Evolutionary conservation across 1,139 yeast species (phyloP).

Genomic region (Lodderomyces beijingensis): DNA sequence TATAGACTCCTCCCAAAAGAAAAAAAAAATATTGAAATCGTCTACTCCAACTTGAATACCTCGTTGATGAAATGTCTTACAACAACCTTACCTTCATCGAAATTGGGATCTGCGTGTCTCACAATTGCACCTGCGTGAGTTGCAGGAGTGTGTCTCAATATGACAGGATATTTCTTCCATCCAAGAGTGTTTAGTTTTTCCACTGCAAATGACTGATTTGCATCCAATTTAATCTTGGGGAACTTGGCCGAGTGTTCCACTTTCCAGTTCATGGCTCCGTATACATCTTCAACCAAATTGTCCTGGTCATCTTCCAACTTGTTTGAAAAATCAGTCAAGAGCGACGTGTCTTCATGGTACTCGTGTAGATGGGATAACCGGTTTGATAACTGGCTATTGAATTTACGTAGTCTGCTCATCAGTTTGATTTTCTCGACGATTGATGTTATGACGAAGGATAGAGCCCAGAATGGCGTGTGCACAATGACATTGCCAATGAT

Average conservation of each 20-base stretch:
- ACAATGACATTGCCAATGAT: conserved; percentile 39
- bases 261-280: conserved; percentile 50
- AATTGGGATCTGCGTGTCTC: conserved; percentile 48
- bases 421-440: conserved; percentile 38
- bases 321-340: conserved; percentile 14
- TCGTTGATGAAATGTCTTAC: conserved; percentile 59
- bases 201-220: conserved; percentile 50
- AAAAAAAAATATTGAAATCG: no score
- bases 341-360: conserved; percentile 10
- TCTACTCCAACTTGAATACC: conserved; percentile 18
- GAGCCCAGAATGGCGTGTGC: conserved; percentile 51
- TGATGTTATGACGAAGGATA: conserved; percentile 45
- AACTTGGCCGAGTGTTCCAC: conserved; percentile 24
- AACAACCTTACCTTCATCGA: conserved; percentile 65
- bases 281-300: conserved; percentile 55
- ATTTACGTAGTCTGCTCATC: conserved; percentile 26
- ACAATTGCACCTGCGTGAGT: conserved; percentile 83
- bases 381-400: conserved; percentile 23
- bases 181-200: conserved; percentile 50
- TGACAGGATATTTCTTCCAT: conserved; percentile 71
- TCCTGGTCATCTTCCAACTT: conserved; percentile 52
- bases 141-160: conserved; percentile 59
- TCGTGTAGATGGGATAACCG: conserved; percentile 30
- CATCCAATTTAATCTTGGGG: conserved; percentile 36
- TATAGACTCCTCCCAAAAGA: no score